A percentile compares a stretch with the other conserved stretches of the same genome.
phyloP scores from a whole-genome alignment of 2,329 filamentous ascomycete species.

The Rhynchosporium secalis region DNA sequence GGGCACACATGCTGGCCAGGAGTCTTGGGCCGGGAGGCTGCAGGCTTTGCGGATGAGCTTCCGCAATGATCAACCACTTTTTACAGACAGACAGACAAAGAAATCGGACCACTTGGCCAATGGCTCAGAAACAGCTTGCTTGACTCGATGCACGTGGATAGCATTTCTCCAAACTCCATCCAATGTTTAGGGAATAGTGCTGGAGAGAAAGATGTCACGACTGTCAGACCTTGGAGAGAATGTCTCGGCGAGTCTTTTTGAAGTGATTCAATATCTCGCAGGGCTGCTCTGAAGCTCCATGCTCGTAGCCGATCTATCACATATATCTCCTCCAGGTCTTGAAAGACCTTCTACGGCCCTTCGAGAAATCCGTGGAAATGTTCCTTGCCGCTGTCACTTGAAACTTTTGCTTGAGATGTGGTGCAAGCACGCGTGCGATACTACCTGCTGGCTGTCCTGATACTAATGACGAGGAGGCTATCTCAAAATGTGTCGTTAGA shows the following conservation, averaged over 20 bases:
- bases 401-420: constrained; percentile 32
- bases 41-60: constrained; percentile 47
- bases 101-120: constrained; percentile 36
- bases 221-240: constrained; percentile 4
- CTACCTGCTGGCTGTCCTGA: constrained; percentile 25
- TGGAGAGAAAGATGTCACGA: constrained; percentile 17
- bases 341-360: constrained; percentile 41
- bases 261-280: constrained; percentile 17
- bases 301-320: constrained; percentile 35
- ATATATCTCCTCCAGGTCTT: constrained; percentile 29
- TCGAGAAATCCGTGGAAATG: constrained; percentile 44
- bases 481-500: constrained; percentile 3
- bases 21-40: constrained; percentile 46
- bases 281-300: constrained; percentile 29
- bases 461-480: constrained; percentile 9
- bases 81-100: constrained; percentile 48
- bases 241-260: constrained; percentile 17
- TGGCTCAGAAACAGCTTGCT: constrained; percentile 40
- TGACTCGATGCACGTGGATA: constrained; percentile 59
- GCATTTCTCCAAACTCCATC: constrained; percentile 25
- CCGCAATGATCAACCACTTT: constrained; percentile 32
- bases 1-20: constrained; percentile 36
- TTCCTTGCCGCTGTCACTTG: constrained; percentile 45
- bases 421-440: constrained; percentile 36
- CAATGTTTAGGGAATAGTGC: constrained; percentile 19